These are phyloP conservation scores for Aspergillus ellipticus DNA, from an alignment of 495 filamentous ascomycete genomes.

Conservation along the genomic window DNA sequence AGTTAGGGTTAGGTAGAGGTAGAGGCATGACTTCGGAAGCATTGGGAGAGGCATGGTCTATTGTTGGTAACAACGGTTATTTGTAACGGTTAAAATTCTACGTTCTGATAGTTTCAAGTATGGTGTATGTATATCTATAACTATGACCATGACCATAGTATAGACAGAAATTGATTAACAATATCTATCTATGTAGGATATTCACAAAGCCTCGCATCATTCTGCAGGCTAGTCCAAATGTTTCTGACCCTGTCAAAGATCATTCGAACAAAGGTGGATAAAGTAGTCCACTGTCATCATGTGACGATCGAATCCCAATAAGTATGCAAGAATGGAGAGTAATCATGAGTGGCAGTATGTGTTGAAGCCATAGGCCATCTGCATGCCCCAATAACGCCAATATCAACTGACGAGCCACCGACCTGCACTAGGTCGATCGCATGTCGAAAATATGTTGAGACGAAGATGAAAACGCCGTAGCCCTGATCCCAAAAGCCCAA, in stretches of 20 bases:
- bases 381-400: not conserved
- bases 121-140: not conserved
- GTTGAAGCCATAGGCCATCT: not conserved
- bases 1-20: no score
- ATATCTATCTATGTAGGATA: slow-evolving; percentile 10
- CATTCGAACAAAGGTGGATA: slow-evolving; percentile 15
- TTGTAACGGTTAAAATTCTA: no score
- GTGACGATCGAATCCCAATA: not conserved
- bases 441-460: slow-evolving; percentile 4
- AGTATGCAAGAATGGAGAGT: slow-evolving; percentile 7
- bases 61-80: no score
- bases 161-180: slow-evolving; percentile 1
- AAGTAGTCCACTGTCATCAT: slow-evolving; percentile 9
- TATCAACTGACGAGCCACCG: slow-evolving; percentile 7
- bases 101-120: no score
- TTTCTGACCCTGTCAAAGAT: slow-evolving; percentile 17
- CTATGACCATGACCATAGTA: not conserved
- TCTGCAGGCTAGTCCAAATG: not conserved
- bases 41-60: no score
- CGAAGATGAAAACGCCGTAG: slow-evolving; percentile 19
- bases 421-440: not conserved
- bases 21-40: no score
- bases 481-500: slow-evolving; percentile 11
- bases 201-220: slow-evolving; percentile 7
- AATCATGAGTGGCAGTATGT: slow-evolving; percentile 1